A percentile compares a stretch with the other conserved stretches of the same genome.
Conservation (phyloP, 73 alveolate species). For the Symbiodinium natans region DNA sequence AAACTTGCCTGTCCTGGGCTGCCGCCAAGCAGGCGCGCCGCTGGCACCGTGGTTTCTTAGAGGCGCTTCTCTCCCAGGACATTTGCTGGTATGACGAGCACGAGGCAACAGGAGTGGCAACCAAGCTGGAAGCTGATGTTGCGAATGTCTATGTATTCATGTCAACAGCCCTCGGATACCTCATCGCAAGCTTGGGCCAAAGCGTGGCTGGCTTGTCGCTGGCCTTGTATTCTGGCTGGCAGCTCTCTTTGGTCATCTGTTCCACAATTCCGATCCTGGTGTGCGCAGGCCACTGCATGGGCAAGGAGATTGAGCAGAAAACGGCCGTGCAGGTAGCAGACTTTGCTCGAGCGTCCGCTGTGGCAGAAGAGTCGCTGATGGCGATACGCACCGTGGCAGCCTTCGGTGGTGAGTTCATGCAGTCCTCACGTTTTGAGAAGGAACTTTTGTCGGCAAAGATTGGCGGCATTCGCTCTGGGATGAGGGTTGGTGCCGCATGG, state of each 20-base stretch:
- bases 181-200: neutral
- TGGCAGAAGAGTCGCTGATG: conserved; percentile 79
- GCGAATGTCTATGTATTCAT: conserved; percentile 1
- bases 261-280: conserved; percentile 61
- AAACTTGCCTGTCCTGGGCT: conserved; percentile 4
- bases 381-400: conserved; percentile 89
- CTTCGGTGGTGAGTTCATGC: conserved; percentile 67
- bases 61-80: neutral
- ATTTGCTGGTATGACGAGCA: neutral
- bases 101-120: neutral
- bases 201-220: neutral
- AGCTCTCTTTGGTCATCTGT: conserved; percentile 22
- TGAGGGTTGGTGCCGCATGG: conserved; percentile 85
- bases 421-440: conserved; percentile 42
- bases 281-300: conserved; percentile 73
- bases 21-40: conserved; percentile 17
- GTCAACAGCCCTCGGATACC: neutral
- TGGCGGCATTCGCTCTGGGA: conserved; percentile 77
- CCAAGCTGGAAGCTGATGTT: conserved; percentile 18
- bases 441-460: conserved; percentile 24
- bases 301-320: conserved; percentile 27
- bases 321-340: conserved; percentile 43
- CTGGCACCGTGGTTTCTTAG: neutral
- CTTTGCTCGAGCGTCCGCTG: conserved; percentile 41
- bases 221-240: conserved; percentile 4